These are phyloP conservation scores for Sporothrix inflata DNA, from an alignment of 2,329 filamentous ascomycete genomes.

Conservation along the genomic window DNA sequence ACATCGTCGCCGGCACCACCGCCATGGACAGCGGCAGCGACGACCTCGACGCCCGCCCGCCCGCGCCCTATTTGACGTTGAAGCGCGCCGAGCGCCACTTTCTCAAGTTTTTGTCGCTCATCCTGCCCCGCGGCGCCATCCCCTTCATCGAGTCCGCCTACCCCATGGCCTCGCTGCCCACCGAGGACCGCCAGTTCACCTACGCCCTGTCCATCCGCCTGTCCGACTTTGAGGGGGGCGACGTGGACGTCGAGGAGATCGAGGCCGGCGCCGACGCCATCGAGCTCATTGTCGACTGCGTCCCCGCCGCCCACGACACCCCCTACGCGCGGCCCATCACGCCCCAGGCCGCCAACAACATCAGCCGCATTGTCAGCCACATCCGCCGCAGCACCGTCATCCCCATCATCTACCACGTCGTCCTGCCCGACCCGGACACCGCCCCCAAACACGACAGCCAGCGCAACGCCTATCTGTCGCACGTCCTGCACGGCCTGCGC, in stretches of 20 bases:
- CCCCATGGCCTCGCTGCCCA: slow-evolving; percentile 59
- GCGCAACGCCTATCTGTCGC: slow-evolving; percentile 54
- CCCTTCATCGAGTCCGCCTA: slow-evolving; percentile 62
- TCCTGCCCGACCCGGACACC: slow-evolving; percentile 43
- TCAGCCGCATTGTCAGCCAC: slow-evolving; percentile 60
- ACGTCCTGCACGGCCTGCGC: slow-evolving; percentile 65
- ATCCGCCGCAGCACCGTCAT: slow-evolving; percentile 59
- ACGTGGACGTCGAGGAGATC: slow-evolving; percentile 54
- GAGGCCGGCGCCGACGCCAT: slow-evolving; percentile 63
- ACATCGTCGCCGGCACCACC: slow-evolving; percentile 29
- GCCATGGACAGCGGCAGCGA: neutral
- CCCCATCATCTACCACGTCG: slow-evolving; percentile 61
- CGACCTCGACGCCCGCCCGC: neutral
- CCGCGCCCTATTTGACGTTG: slow-evolving; percentile 59
- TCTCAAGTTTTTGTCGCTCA: slow-evolving; percentile 60
- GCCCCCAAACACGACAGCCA: slow-evolving; percentile 39
- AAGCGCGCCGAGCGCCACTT: slow-evolving; percentile 65
- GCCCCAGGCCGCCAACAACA: slow-evolving; percentile 43
- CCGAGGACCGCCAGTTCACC: slow-evolving; percentile 61
- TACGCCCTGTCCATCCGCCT: slow-evolving; percentile 64
- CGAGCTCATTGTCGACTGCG: slow-evolving; percentile 62
- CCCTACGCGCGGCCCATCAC: neutral
- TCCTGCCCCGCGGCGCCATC: slow-evolving; percentile 57
- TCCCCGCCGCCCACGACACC: slow-evolving; percentile 46
- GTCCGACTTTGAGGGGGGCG: slow-evolving; percentile 53